These are phyloP conservation scores for Athelia sp. DNA, from an alignment of 1,284 basidiomycete species.

Conservation along the genomic window DNA sequence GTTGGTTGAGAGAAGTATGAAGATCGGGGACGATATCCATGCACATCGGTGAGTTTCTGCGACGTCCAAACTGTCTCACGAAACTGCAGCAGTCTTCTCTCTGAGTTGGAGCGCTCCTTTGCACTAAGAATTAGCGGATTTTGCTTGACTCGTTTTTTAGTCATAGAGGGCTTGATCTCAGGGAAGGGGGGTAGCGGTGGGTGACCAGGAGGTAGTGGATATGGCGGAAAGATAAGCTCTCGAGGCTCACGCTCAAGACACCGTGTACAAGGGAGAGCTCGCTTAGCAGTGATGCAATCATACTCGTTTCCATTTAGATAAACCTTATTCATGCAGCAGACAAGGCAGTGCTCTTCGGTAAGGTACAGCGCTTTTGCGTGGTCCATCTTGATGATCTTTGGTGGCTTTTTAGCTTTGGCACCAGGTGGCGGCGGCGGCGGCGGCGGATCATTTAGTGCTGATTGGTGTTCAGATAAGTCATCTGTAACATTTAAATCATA, in stretches of 20 bases:
- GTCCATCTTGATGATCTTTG: background rate
- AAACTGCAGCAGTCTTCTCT: background rate
- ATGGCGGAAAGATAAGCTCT: background rate
- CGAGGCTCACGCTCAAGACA: background rate
- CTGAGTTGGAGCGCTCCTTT: background rate
- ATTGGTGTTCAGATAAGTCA: background rate
- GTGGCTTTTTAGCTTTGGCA: background rate
- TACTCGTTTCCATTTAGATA: background rate
- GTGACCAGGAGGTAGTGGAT: background rate
- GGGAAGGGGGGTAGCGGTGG: background rate
- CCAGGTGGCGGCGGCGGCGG: background rate
- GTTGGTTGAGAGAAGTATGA: background rate
- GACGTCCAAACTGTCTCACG: background rate
- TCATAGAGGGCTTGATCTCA: background rate
- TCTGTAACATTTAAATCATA: background rate
- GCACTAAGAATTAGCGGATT: background rate
- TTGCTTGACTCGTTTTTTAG: background rate
- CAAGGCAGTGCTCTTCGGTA: background rate
- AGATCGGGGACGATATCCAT: background rate
- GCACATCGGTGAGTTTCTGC: background rate
- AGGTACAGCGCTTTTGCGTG: background rate
- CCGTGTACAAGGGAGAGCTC: background rate
- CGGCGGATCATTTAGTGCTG: background rate
- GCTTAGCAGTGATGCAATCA: background rate
- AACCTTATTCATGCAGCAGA: background rate